Base-by-base conservation (phyloP, 169 alveolate species). In the Cyclospora cayetanensis region DNA sequence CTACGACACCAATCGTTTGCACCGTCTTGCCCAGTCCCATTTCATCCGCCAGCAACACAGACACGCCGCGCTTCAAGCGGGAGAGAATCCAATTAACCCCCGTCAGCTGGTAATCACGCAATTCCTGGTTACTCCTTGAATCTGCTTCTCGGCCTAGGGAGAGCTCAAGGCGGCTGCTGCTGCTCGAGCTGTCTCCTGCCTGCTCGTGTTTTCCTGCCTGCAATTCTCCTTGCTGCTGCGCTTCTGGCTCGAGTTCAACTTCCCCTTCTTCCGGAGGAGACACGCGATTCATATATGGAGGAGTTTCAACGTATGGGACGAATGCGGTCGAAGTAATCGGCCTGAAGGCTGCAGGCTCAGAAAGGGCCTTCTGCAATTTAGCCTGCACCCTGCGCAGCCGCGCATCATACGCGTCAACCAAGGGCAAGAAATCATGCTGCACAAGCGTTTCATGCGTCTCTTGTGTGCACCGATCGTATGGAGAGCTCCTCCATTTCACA, bases 21-120 rank as follows among this genome's bases (percentile, higher is more conserved):
- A 97, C 98, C 2, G 99, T 98, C 91, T 98, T 98, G 29, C 99
- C 99, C 29, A 98, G 95, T 41, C 99, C 99, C 99, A 98, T 98
- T 82, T 97, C 99, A 94, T 98, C 99, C 31, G 99, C 99, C 35
- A 98, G 87, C 39, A 98, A 96, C 93, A 79, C 99, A 80, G 98
- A 97, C 46, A 98, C 94, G 42, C 98, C 99, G 55, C 97, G 93
- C 95, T 98, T 98, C 98, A 97, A 96, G 68, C 99, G 93, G 82
- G 98, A 96, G 20, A 98, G 97, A 60, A 98, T 95, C 99, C 99
- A 98, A 93, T 98, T 98, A 37, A 98, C 95, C 25, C 99, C 99
- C 31, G 94, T 95, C 60, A 98, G 93, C 95, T 98, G 98, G 92
- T 98, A 98, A 35, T 98, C 99, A 66, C 99, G 96, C 22, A 98